These are phyloP conservation scores for Suillus spraguei DNA, from an alignment of 768 basidiomycete genomes.

Conservation along the genomic window DNA sequence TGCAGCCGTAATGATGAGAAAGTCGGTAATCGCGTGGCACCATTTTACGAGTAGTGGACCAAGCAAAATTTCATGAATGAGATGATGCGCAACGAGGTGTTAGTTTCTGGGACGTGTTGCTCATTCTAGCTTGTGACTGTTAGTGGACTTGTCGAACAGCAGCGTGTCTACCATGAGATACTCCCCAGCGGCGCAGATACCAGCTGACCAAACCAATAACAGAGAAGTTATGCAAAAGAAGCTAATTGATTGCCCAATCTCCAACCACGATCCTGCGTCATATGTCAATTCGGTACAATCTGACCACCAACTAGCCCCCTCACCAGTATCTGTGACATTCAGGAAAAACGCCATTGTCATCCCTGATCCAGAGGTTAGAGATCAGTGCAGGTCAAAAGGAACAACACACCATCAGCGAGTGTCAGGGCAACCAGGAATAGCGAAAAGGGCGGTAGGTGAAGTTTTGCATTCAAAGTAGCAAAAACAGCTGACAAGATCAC, in stretches of 20 bases:
- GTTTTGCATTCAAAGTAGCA: constrained; percentile 65
- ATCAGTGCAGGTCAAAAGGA: constrained; percentile 16
- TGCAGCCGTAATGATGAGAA: not conserved
- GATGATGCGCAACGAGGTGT: not conserved
- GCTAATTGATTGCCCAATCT: constrained; percentile 86
- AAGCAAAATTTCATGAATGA: not conserved
- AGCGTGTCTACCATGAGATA: constrained; percentile 54
- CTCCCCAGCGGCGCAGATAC: constrained; percentile 74
- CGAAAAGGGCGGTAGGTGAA: constrained; percentile 77
- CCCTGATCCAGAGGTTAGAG: constrained; percentile 40
- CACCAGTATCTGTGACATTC: constrained; percentile 79
- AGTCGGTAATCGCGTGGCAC: not conserved
- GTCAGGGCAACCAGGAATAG: constrained; percentile 77
- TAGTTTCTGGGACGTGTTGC: not conserved
- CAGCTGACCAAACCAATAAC: constrained; percentile 77
- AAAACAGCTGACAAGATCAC: constrained; percentile 72
- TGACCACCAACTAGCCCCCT: constrained; percentile 14
- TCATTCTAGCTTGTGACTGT: constrained; percentile 24
- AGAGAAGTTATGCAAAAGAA: constrained; percentile 87
- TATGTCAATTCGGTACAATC: constrained; percentile 11
- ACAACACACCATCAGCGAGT: constrained; percentile 62
- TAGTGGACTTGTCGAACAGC: constrained; percentile 20
- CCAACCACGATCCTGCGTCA: constrained; percentile 75
- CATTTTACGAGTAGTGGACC: not conserved
- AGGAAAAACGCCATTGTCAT: constrained; percentile 88